These are phyloP conservation scores for Spathaspora sp. DNA, from an alignment of 1,139 yeast genomes.

Conservation along the genomic window DNA sequence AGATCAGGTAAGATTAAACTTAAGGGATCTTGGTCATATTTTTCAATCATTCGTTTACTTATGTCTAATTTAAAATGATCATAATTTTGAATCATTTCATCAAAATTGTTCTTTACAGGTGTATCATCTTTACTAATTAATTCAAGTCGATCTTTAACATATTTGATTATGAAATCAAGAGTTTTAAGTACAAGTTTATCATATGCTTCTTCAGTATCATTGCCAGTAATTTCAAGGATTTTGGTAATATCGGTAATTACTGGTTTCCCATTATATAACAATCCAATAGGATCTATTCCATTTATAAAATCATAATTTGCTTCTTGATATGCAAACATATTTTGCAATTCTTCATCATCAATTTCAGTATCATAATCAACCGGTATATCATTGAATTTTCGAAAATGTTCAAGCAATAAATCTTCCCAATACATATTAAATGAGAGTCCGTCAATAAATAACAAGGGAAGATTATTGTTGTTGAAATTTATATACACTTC, in stretches of 20 bases:
- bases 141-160: constrained; percentile 6
- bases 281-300: constrained; percentile 26
- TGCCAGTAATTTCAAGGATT: constrained; percentile 5
- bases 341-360: constrained; percentile 14
- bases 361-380: constrained; percentile 13
- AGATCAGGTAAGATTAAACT: constrained; percentile 14
- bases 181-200: constrained; percentile 5
- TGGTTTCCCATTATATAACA: constrained; percentile 13
- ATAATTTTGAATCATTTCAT: constrained; percentile 9
- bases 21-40: constrained; percentile 8
- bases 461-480: constrained; percentile 16
- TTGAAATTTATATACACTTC: constrained; percentile 20
- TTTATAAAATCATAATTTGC: constrained; percentile 23
- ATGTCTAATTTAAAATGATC: constrained; percentile 3
- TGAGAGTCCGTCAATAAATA: constrained; percentile 15
- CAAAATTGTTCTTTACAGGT: constrained; percentile 7
- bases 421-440: constrained; percentile 18
- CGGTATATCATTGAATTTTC: constrained; percentile 9
- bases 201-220: constrained; percentile 8
- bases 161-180: constrained; percentile 9
- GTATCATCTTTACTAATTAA: background rate
- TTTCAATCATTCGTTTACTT: constrained; percentile 7
- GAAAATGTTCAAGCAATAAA: constrained; percentile 13
- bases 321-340: constrained; percentile 25
- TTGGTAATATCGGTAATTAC: constrained; percentile 4